phyloP scores from a whole-genome alignment of 495 filamentous ascomycete species.

The Podospora tetraspora region DNA sequence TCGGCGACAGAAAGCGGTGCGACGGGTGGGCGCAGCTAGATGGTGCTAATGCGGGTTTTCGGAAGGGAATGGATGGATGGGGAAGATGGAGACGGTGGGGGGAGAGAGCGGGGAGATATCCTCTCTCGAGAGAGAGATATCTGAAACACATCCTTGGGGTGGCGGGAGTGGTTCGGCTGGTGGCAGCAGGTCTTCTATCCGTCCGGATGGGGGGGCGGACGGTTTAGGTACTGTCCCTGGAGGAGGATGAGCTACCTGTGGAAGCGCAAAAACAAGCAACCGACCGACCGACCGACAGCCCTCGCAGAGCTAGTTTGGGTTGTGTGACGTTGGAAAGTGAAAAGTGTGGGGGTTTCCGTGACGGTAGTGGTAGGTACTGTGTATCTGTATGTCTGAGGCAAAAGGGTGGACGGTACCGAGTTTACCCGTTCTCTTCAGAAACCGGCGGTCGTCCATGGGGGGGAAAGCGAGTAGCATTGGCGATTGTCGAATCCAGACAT shows the following conservation, averaged over 20 bases:
- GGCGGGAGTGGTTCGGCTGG: background rate
- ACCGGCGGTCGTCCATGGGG: background rate
- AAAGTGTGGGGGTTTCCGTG: background rate
- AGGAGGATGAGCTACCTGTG: background rate
- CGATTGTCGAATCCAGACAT: background rate
- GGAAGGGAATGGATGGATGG: background rate
- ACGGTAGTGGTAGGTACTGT: background rate
- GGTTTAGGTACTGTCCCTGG: background rate
- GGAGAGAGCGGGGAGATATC: background rate
- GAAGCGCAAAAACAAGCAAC: background rate
- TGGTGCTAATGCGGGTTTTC: background rate
- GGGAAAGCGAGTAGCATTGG: background rate
- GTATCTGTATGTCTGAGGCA: background rate
- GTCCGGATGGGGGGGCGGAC: background rate
- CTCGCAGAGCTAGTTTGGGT: background rate
- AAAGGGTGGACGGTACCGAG: background rate
- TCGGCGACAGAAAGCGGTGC: slow-evolving; percentile 13
- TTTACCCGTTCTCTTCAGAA: background rate
- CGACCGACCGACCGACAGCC: background rate
- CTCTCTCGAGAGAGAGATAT: background rate
- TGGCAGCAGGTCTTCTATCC: background rate
- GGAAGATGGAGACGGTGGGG: background rate
- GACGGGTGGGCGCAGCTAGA: background rate
- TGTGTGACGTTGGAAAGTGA: background rate
- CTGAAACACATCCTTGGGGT: background rate